Percentiles rank a stretch among this genome's conserved stretches.
These are phyloP conservation scores for Phyllosticta citribraziliensis DNA, from an alignment of 2,329 filamentous ascomycete species.

Conservation along the genomic window DNA sequence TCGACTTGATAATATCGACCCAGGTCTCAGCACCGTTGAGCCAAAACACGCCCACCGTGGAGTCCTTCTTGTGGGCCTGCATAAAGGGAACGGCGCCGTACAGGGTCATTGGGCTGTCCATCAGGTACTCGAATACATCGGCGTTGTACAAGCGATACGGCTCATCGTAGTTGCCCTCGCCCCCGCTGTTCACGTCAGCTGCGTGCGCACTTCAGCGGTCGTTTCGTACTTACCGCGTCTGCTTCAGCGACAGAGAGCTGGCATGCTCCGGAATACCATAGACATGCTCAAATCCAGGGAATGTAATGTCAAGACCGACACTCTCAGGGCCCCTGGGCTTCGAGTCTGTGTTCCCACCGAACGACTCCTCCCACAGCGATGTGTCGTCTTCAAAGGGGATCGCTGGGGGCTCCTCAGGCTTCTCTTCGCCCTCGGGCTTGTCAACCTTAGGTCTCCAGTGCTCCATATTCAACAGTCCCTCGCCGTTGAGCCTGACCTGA, in stretches of 20 bases:
- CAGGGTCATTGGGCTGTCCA: constrained; percentile 96
- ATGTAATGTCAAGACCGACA: constrained; percentile 81
- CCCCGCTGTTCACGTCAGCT: constrained; percentile 44
- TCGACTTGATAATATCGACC: constrained; percentile 85
- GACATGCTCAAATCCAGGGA: constrained; percentile 84
- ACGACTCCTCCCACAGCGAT: constrained; percentile 97
- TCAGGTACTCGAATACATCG: constrained; percentile 95
- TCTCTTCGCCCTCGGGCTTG: constrained; percentile 43
- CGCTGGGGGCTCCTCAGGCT: constrained; percentile 29
- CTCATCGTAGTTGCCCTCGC: constrained; percentile 72
- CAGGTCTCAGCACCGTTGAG: constrained; percentile 94
- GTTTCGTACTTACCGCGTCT: constrained; percentile 53
- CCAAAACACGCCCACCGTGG: constrained; percentile 94
- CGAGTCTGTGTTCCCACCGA: constrained; percentile 88
- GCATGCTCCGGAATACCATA: constrained; percentile 93
- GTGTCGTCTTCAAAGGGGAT: constrained; percentile 59
- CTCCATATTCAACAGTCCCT: constrained; percentile 85
- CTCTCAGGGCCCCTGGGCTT: constrained; percentile 95
- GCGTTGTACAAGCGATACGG: constrained; percentile 94
- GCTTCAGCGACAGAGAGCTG: constrained; percentile 75
- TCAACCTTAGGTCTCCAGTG: constrained; percentile 91
- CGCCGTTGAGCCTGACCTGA: constrained; percentile 81
- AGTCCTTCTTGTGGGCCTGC: constrained; percentile 91
- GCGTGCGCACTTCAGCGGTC: background rate
- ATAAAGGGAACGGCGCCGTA: constrained; percentile 97